These are phyloP conservation scores for Venturia aucupariae DNA, from an alignment of 2,329 filamentous ascomycete species.

Conservation along the genomic window DNA sequence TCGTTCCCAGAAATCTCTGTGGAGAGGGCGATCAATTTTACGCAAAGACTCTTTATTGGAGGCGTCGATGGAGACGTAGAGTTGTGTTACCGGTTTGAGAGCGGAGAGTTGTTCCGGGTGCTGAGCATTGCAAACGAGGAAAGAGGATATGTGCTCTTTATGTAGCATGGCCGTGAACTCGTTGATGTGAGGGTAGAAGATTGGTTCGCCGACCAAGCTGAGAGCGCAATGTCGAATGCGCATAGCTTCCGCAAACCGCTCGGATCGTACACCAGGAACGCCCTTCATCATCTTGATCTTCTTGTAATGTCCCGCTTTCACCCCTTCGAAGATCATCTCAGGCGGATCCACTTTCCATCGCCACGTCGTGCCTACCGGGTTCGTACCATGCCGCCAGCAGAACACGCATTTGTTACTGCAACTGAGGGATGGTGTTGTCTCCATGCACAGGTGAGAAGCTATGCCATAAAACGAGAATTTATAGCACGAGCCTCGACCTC, in stretches of 20 bases:
- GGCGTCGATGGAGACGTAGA: conserved; percentile 95
- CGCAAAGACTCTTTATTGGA: conserved; percentile 80
- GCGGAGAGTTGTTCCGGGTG: conserved; percentile 83
- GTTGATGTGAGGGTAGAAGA: conserved; percentile 97
- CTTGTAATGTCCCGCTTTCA: conserved; percentile 86
- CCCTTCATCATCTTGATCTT: conserved; percentile 97
- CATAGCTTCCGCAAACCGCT: conserved; percentile 89
- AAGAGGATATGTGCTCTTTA: conserved; percentile 77
- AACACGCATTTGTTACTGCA: conserved; percentile 99
- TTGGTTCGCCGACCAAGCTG: conserved; percentile 90
- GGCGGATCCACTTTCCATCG: conserved; percentile 91
- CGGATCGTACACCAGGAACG: conserved; percentile 82
- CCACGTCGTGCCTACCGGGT: conserved; percentile 94
- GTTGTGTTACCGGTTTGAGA: conserved; percentile 78
- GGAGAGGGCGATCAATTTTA: conserved; percentile 82
- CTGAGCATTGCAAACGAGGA: conserved; percentile 94
- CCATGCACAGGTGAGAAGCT: conserved; percentile 94
- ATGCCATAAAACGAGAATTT: conserved; percentile 98
- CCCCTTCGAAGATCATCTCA: conserved; percentile 79
- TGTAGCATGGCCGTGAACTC: conserved; percentile 80
- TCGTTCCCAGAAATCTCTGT: conserved; percentile 95
- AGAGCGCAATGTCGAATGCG: conserved; percentile 87
- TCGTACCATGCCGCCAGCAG: conserved; percentile 97
- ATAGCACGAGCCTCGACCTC: conserved; percentile 91
- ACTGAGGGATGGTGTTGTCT: conserved; percentile 87